These are phyloP conservation scores for Apophysomyces sp. DNA, from an alignment of 371 early-diverging fungal genomes.

Conservation along the genomic window DNA sequence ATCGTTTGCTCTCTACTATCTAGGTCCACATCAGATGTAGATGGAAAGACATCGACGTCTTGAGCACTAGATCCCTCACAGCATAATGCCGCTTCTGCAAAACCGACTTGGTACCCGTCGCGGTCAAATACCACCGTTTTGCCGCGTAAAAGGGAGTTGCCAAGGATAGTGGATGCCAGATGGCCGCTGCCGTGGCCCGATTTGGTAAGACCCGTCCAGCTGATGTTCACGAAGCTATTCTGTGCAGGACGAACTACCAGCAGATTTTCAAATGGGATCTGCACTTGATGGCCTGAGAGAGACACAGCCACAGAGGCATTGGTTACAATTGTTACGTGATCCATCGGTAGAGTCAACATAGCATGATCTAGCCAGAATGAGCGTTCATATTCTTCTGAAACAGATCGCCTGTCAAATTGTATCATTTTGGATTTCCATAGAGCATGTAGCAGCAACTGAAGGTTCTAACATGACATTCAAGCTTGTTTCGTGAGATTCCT, in stretches of 20 bases:
- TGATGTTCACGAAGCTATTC: slow-evolving; percentile 13
- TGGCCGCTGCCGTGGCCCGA: slow-evolving; percentile 5
- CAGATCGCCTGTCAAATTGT: slow-evolving; percentile 7
- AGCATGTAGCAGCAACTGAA: slow-evolving; percentile 26
- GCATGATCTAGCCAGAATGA: slow-evolving; percentile 17
- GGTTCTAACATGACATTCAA: slow-evolving; percentile 18
- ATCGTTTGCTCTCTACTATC: background rate
- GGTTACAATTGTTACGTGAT: slow-evolving; percentile 3
- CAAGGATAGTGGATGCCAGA: slow-evolving; percentile 32
- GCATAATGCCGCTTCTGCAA: slow-evolving; percentile 7
- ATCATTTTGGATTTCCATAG: slow-evolving; percentile 21
- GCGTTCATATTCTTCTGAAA: slow-evolving; percentile 13
- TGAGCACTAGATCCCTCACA: slow-evolving; percentile 5
- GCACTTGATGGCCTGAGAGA: slow-evolving; percentile 1
- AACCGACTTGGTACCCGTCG: slow-evolving; percentile 16
- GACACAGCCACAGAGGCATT: slow-evolving; percentile 5
- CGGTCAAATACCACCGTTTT: slow-evolving; percentile 42
- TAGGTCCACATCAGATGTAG: background rate
- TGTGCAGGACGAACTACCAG: background rate
- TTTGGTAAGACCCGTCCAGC: slow-evolving; percentile 13
- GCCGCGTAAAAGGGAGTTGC: slow-evolving; percentile 39
- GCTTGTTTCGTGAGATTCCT: no score
- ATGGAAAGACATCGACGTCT: slow-evolving; percentile 1
- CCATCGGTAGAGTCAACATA: slow-evolving; percentile 5
- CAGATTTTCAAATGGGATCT: slow-evolving; percentile 11